A percentile compares a stretch with the other conserved stretches of the same genome.
Conservation (phyloP, 2,329 filamentous ascomycete genomes). For the Pseudogymnoascus sp. region DNA sequence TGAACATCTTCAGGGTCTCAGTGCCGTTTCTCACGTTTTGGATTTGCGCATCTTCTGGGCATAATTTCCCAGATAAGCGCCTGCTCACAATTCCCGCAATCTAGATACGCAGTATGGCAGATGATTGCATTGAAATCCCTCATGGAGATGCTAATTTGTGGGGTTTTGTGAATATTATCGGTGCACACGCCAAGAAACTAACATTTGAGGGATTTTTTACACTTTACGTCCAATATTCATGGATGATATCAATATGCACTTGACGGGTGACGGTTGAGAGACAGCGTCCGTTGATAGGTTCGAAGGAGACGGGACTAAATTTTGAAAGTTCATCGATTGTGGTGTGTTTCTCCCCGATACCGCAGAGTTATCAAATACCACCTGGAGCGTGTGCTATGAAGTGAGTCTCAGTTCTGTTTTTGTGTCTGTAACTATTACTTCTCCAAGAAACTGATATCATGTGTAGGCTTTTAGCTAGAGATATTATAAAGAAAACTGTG, state of each 20-base stretch:
- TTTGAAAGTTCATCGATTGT: not conserved
- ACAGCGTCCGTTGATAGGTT: not conserved
- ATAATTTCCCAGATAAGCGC: not conserved
- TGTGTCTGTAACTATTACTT: not conserved
- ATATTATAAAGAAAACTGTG: not conserved
- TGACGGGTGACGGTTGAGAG: not conserved
- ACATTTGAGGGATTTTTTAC: not conserved
- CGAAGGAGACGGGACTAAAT: not conserved
- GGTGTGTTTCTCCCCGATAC: not conserved
- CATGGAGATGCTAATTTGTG: not conserved
- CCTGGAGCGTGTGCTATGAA: not conserved
- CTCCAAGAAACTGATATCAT: not conserved
- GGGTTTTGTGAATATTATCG: not conserved
- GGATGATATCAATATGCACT: not conserved
- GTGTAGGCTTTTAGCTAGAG: not conserved
- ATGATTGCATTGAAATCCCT: not conserved
- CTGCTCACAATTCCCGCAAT: not conserved
- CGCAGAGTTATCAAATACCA: not conserved
- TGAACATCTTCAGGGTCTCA: not conserved
- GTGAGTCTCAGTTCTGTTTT: not conserved
- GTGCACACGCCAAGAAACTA: not conserved
- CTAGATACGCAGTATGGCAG: not conserved
- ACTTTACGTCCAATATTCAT: not conserved
- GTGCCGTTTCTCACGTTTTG: not conserved
- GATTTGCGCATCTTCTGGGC: not conserved